Evolutionary conservation across 2,329 filamentous ascomycete genomes (phyloP), one percentile per base, ranked within the genome.

Genomic region (Pseudopyrenochaeta lycopersici): DNA sequence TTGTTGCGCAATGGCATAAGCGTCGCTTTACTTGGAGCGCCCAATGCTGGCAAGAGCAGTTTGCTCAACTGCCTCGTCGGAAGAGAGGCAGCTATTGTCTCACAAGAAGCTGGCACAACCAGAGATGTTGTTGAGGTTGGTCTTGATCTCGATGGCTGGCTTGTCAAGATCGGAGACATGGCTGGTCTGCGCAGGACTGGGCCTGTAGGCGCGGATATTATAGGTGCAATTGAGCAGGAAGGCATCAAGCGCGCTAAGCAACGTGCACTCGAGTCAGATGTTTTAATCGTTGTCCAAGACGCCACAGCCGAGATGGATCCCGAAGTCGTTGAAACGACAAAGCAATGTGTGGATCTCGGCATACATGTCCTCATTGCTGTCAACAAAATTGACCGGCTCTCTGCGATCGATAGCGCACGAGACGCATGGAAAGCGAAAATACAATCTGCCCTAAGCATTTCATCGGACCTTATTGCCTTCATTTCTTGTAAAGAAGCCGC

Each of bases 11-110:
- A 86, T 64, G 95, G 95, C 1, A 96, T 99, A 62, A 87, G 86
- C 50, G 86, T 99, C 54, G 91, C 94, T 1, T 81, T 99, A 2
- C 80, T 99, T 0, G 95, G 95, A 0, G 92, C 93, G 6, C 95
- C 95, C 1, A 99, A 99, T 68, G 92, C 89, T 0, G 95, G 95
- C 12, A 99, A 99, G 75, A 97, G 93, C 73, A 97, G 92, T 12
- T 77, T 99, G 54, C 86, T 99, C 76, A 99, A 99, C 71, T 81
- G 88, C 18, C 85, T 99, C 45, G 91, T 97, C 2, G 94, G 95
- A 0, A 84, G 93, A 46, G 94, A 98, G 73, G 95, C 95, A 2
- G 96, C 93, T 3, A 99, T 99, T 66, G 95, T 99, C 7, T 97
- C 92, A 39, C 84, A 87, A 1, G 93, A 98, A 77, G 92, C 92